Evolutionary conservation across 768 basidiomycete genomes (phyloP), one percentile per base, ranked within the genome.

Genomic region (Hemileccinum impolitum): DNA sequence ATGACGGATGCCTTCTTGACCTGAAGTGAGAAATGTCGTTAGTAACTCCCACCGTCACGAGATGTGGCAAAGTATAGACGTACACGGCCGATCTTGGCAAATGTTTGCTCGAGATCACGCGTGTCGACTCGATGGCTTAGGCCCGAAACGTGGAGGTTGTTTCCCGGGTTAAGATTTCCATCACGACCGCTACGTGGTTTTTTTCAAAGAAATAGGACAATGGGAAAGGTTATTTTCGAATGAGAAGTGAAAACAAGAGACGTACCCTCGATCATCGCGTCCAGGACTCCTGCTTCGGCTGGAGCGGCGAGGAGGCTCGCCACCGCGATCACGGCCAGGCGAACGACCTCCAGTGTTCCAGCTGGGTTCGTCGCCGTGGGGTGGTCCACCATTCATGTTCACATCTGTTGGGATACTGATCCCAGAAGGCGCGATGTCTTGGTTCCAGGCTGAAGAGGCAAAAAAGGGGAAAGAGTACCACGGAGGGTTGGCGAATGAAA

Each of bases 81-180:
- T 58, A 91, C 91, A 60, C 85, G 77, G 48, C 96, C 96, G 70
- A 85, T 81, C 70, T 94, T 94, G 52, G 81, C 76, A 66, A 99
- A 99, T 8, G 83, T 81, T 12, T 83, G 80, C 68, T 96, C 93
- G 47, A 99, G 85, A 59, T 91, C 87, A 47, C 87, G 83, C 31
- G 87, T 88, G 61, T 93, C 92, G 48, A 84, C 76, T 47, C 75
- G 77, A 65, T 72, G 75, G 42, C 75, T 77, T 28, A 85, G 69
- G 21, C 80, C 77, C 23, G 83, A 83, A 54, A 84, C 72, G 50
- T 82, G 66, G 75, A 74, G 84, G 61, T 84, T 84, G 60, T 84
- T 85, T 50, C 83, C 83, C 8, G 82, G 83, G 60, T 84, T 84
- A 54, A 59, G 65, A 35, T 64, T 66, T 38, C 69, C 69, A 1